These are phyloP conservation scores for Eucalyptus rudis DNA, from an alignment of 345 rosid species.

Conservation along the genomic window DNA sequence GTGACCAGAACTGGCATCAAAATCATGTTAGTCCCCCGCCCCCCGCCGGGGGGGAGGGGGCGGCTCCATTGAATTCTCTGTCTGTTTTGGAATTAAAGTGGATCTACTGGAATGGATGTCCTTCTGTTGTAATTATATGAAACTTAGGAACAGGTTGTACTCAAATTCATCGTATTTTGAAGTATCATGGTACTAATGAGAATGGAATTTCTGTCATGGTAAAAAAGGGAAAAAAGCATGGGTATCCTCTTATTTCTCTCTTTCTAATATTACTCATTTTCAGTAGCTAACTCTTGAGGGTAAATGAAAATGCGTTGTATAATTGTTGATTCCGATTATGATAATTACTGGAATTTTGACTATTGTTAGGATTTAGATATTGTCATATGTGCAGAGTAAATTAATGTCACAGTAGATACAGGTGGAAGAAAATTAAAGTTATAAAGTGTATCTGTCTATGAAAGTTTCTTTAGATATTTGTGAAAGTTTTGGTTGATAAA, in stretches of 20 bases:
- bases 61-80: background rate
- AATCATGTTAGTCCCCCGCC: too few relatives aligned
- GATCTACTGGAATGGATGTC: background rate
- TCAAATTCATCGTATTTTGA: too few relatives aligned
- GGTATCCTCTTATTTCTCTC: background rate
- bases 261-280: background rate
- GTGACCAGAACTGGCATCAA: background rate
- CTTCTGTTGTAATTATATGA: background rate
- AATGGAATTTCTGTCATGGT: background rate
- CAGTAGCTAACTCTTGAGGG: background rate
- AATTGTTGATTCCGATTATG: background rate
- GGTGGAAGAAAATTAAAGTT: background rate
- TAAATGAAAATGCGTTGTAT: background rate
- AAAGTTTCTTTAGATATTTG: too few relatives aligned
- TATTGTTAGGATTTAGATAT: background rate
- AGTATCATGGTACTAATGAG: background rate
- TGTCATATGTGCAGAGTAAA: background rate
- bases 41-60: rapidly evolving
- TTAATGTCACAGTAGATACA: background rate
- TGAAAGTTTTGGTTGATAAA: background rate
- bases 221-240: background rate
- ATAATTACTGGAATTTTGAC: background rate
- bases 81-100: background rate
- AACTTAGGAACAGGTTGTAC: background rate
- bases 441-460: background rate